Percentiles rank a stretch among this genome's conserved stretches.
These are phyloP conservation scores for Alternaria ethzedia DNA, from an alignment of 2,329 filamentous ascomycete genomes.

Conservation along the genomic window DNA sequence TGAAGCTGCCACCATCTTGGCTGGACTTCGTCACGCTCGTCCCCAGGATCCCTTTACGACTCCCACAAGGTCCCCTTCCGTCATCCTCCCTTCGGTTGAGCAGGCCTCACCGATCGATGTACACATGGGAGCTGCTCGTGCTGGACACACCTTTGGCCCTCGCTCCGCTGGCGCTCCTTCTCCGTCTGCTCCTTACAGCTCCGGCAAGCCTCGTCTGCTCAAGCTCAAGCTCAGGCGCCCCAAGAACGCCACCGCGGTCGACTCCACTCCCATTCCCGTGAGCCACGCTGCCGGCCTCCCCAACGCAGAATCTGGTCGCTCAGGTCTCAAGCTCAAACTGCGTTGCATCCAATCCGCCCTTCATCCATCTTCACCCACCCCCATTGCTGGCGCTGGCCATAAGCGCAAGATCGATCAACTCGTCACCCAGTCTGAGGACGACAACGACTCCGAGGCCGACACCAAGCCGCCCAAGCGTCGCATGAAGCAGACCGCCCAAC, in stretches of 20 bases:
- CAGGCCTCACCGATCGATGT: neutral
- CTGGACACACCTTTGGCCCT: neutral
- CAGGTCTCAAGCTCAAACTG: slow-evolving; percentile 18
- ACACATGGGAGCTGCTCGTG: neutral
- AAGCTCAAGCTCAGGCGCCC: neutral
- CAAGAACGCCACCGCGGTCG: neutral
- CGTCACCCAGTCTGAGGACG: neutral
- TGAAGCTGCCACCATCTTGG: neutral
- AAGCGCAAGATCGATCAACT: slow-evolving; percentile 1
- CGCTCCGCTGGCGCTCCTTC: neutral
- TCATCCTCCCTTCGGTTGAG: neutral
- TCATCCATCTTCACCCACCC: neutral
- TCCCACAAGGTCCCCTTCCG: neutral
- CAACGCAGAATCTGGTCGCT: neutral
- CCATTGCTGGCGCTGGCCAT: neutral
- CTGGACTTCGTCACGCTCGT: neutral
- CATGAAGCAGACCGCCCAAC: neutral
- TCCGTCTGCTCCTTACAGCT: neutral
- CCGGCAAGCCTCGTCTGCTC: neutral
- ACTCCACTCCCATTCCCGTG: neutral
- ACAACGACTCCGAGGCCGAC: slow-evolving; percentile 23
- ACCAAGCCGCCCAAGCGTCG: slow-evolving; percentile 4
- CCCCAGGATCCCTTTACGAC: neutral
- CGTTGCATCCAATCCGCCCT: slow-evolving; percentile 15
- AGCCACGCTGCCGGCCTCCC: neutral